Percentiles rank a stretch among this genome's conserved stretches.
These are phyloP conservation scores for Phoma herbarum DNA, from an alignment of 2,329 filamentous ascomycete genomes.

Conservation along the genomic window DNA sequence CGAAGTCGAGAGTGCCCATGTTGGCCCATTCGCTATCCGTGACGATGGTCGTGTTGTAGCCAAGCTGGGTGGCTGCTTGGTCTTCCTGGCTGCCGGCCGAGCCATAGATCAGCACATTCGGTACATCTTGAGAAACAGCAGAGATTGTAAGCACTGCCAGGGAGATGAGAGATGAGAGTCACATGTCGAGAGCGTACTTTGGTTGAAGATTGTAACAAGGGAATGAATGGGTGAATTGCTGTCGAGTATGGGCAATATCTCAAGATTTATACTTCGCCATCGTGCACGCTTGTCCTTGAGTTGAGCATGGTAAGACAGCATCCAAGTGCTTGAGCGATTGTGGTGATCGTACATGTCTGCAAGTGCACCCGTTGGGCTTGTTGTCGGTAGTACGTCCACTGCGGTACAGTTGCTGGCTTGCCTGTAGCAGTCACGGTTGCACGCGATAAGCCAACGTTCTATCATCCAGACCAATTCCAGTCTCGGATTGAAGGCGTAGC, in stretches of 20 bases:
- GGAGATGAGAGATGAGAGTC: neutral
- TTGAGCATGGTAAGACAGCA: neutral
- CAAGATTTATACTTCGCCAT: neutral
- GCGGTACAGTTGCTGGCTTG: neutral
- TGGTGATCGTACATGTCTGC: neutral
- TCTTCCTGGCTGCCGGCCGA: neutral
- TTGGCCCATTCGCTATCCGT: neutral
- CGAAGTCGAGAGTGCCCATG: conserved; percentile 2
- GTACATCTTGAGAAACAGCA: neutral
- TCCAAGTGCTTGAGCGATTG: neutral
- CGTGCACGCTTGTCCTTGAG: neutral
- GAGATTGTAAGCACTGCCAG: neutral
- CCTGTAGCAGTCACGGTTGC: neutral
- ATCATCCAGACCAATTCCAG: neutral
- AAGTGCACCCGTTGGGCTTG: neutral
- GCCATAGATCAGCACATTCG: neutral
- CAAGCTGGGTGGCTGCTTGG: neutral
- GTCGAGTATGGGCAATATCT: neutral
- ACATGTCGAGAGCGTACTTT: neutral
- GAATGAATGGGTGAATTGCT: no score
- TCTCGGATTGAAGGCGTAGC: neutral
- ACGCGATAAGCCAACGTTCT: neutral
- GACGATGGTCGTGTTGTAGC: conserved; percentile 2
- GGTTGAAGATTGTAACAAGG: neutral
- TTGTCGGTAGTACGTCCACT: neutral